A percentile compares a stretch with the other conserved stretches of the same genome.
Conservation (phyloP, 139 green algal genomes). For the Chlamydomonas applanata region DNA sequence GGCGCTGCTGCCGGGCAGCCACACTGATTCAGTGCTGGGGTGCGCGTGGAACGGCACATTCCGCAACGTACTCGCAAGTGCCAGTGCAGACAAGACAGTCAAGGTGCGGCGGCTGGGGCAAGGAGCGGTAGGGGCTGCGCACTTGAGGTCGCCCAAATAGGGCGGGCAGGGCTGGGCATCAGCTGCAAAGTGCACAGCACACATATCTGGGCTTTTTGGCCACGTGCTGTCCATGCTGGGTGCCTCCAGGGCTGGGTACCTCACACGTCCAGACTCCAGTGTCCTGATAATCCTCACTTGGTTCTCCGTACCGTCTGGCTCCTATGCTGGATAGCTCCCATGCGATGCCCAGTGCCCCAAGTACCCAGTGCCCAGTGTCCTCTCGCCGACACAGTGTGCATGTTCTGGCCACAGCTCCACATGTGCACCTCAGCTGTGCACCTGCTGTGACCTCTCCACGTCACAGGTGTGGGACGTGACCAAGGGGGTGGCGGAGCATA, state of each 20-base stretch:
- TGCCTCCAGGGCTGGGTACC: too few relatives aligned
- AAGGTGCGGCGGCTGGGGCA: slow-evolving; percentile 78
- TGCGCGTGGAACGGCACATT: slow-evolving; percentile 88
- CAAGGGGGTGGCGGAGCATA: slow-evolving; percentile 56
- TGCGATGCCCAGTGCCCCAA: too few relatives aligned
- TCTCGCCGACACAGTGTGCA: too few relatives aligned
- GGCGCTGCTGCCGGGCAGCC: slow-evolving; percentile 75
- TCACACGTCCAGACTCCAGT: neutral
- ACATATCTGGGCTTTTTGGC: too few relatives aligned
- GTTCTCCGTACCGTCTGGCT: too few relatives aligned
- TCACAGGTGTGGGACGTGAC: slow-evolving; percentile 74
- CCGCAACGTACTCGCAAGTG: slow-evolving; percentile 90
- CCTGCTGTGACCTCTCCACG: neutral
- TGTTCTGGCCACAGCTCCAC: neutral
- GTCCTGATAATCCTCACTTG: neutral
- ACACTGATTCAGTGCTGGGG: slow-evolving; percentile 86
- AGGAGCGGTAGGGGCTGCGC: too few relatives aligned
- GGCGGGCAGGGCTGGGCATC: too few relatives aligned
- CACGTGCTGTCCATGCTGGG: too few relatives aligned
- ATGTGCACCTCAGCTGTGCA: neutral
- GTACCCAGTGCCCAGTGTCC: too few relatives aligned
- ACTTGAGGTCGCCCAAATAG: too few relatives aligned
- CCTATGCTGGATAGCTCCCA: too few relatives aligned
- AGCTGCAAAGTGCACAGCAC: too few relatives aligned
- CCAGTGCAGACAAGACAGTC: slow-evolving; percentile 78